Conservation (phyloP, 305 asterid species). For the Rubia peregrina region DNA sequence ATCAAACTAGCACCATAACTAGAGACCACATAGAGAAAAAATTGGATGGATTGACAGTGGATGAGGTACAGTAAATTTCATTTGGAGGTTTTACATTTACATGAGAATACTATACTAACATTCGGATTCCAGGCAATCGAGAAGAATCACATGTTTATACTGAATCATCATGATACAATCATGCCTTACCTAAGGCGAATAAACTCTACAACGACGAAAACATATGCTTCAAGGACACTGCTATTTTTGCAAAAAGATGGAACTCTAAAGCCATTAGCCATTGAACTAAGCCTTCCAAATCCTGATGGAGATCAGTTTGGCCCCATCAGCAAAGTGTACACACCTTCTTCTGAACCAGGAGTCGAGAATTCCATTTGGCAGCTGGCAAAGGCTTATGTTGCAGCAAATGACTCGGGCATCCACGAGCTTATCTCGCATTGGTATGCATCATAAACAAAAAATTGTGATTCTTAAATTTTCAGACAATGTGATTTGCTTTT, state of each 20-base stretch:
- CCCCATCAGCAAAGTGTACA: slow-evolving; percentile 45
- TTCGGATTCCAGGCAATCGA: slow-evolving; percentile 43
- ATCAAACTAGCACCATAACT: slow-evolving; percentile 22
- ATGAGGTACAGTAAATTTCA: slow-evolving; percentile 10
- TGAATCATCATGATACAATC: slow-evolving; percentile 69
- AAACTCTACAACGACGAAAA: slow-evolving; percentile 44
- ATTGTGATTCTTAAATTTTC: neutral
- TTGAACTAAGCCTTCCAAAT: slow-evolving; percentile 71
- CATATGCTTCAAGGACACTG: slow-evolving; percentile 72
- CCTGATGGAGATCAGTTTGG: slow-evolving; percentile 56
- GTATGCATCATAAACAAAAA: slow-evolving; percentile 24
- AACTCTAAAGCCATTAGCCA: slow-evolving; percentile 61
- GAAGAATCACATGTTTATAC: slow-evolving; percentile 45
- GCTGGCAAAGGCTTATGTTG: slow-evolving; percentile 76
- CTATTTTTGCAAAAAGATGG: slow-evolving; percentile 60
- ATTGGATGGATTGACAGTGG: slow-evolving; percentile 18
- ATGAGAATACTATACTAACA: neutral
- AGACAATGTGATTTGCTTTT: neutral
- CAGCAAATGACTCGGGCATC: slow-evolving; percentile 68
- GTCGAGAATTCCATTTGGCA: slow-evolving; percentile 60
- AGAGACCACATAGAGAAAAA: slow-evolving; percentile 11
- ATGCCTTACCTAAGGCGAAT: slow-evolving; percentile 75
- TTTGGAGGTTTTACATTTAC: neutral
- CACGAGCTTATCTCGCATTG: slow-evolving; percentile 76
- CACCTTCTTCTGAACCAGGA: slow-evolving; percentile 57